Base-by-base conservation (phyloP, 768 basidiomycete species). In the Phallus indusiatus region DNA sequence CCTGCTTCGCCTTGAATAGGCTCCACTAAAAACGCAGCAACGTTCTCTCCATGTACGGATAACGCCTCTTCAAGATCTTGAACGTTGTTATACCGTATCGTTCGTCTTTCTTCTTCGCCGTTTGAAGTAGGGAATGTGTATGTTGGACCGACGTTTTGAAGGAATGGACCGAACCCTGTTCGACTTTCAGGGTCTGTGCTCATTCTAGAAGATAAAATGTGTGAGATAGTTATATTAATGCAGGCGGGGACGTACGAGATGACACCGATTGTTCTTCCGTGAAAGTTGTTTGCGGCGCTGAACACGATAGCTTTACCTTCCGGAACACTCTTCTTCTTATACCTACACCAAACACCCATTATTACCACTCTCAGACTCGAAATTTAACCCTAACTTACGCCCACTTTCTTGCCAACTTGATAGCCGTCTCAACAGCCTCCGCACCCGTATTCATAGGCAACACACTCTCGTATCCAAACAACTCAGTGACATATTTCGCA, bases 1-100 rank as follows among this genome's bases (percentile, higher is more conserved):
- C 93, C 94, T 17, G 95, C 95, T 73, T 97, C 95, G n/a, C 95
- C 95, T 70, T 99, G 96, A 62, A 99, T 98, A 5, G 96, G 96
- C 73, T 99, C 96, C 2, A 99, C 81, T 58, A 99, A 78, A 77
- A 99, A 94, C 1, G 90, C 95, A 6, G 94, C 96, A 22, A 90
- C 84, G 60, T 88, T 78, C 62, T 86, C 72, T 9, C 95, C 94
- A 69, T 94, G 78, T 37, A 85, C 69, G 61, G 90, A 84, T 33
- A 99, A 71, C 5, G 91, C 95, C 11, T 78, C 76, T 69, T 85
- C 81, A n/a, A 98, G 71, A 66, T 96, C 95, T 20, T 82, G 83
- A 21, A 88, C 77, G 61, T 87, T 78, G 33, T 92, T 92, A 73
- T 86, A 98, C 47, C 92, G 80, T 67, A 99, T 94, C 6, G 77